Percentiles rank a stretch among this genome's conserved stretches.
These are phyloP conservation scores for Theileria luwenshuni DNA, from an alignment of 169 alveolate genomes.

Conservation along the genomic window DNA sequence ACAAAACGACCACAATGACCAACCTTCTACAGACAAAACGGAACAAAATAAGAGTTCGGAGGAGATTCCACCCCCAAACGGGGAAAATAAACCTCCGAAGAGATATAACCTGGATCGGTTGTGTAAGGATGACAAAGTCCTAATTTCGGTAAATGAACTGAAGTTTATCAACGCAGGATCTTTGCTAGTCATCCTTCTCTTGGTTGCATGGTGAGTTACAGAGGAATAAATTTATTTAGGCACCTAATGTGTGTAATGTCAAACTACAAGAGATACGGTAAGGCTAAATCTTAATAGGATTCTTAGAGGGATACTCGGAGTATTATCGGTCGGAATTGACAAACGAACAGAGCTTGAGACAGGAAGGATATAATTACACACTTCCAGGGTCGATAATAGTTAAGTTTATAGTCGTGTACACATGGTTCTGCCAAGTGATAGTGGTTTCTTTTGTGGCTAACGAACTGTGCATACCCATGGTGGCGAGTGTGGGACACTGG, in stretches of 20 bases:
- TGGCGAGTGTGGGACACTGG: constrained; percentile 69
- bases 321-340: background rate
- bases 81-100: background rate
- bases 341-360: background rate
- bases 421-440: constrained; percentile 66
- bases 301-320: constrained; percentile 34
- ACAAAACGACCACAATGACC: background rate
- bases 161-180: constrained; percentile 25
- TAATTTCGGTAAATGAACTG: constrained; percentile 38
- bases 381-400: constrained; percentile 48
- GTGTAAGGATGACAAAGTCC: constrained; percentile 23
- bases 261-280: constrained; percentile 25
- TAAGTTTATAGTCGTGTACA: constrained; percentile 32
- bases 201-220: constrained; percentile 40
- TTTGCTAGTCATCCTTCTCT: constrained; percentile 12
- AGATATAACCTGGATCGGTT: constrained; percentile 18
- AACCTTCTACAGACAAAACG: constrained; percentile 16
- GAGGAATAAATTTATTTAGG: background rate
- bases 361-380: constrained; percentile 58
- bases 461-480: constrained; percentile 73
- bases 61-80: background rate
- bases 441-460: constrained; percentile 67
- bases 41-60: background rate
- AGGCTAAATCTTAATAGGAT: background rate
- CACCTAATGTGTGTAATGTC: constrained; percentile 23